Base-by-base conservation (phyloP, 768 basidiomycete genomes). In the Auriscalpium vulgare region DNA sequence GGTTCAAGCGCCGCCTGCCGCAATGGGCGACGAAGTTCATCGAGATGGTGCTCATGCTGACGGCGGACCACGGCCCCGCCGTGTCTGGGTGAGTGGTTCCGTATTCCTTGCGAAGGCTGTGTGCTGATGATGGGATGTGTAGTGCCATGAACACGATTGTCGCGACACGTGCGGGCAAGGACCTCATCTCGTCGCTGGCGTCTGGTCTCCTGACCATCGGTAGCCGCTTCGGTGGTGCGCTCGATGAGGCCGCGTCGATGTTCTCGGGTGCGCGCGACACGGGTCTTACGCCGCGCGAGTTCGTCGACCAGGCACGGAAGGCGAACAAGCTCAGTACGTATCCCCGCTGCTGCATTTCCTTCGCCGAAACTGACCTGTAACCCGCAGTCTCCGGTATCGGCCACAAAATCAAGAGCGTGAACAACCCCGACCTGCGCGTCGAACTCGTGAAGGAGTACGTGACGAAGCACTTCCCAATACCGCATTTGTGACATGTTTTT, bases 101-200 rank as follows among this genome's bases (percentile, higher is more conserved):
- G 16, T 46, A 17, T 29, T 10, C 16, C 17, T 36, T 37, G 37
- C 23, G 34, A 16, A 53, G n/a, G 43, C 36, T 34, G 8, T 34
- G 53, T 16, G 60, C 58, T 55, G 50, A 47, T 51, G 40, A 13
- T 43, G 10, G 29, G 36, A 16, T 47, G 1, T 48, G 21, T 55
- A 75, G 83, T 74, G 95, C 95, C 19, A 99, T 99, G 95, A 99
- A 97, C 80, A 97, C 95, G 60, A 97, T 99, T 69, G 95, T 99
- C 69, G 94, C 95, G 17, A 87, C 93, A 37, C 95, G 95, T 75
- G 95, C 95, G n/a, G 95, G 95, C 71, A 98, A 98, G 76, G 95
- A 99, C 71, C 75, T 98, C 65, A 94, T 99, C 69, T 97, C 95
- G 5, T 97, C 93, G 58, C 81, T 99, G 59, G 88, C 90, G 10